Percentiles rank a stretch among this genome's conserved stretches.
These are phyloP conservation scores for Sugiyamaella sp. DNA, from an alignment of 1,139 yeast species.

Conservation along the genomic window DNA sequence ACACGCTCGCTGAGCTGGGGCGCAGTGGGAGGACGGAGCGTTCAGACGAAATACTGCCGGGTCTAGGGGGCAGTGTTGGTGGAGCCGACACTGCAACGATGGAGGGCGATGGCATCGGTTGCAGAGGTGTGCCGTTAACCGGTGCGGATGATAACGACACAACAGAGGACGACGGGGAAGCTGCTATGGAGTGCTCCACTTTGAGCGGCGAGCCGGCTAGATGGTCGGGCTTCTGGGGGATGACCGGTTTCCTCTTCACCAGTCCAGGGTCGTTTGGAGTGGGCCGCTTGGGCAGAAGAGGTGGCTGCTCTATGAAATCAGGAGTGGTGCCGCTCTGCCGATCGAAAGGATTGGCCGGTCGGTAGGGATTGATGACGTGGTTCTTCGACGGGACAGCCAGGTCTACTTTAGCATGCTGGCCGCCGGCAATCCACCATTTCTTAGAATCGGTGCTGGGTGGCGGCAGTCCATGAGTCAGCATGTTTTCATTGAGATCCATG, in stretches of 20 bases:
- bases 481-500: constrained; percentile 41
- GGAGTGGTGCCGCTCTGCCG: constrained; percentile 26
- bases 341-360: constrained; percentile 71
- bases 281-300: constrained; percentile 34
- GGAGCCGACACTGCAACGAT: constrained; percentile 13
- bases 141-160: not conserved
- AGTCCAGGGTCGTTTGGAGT: constrained; percentile 1
- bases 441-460: constrained; percentile 82
- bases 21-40: constrained; percentile 21
- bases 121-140: no score
- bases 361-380: constrained; percentile 62
- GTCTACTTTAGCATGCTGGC: constrained; percentile 69
- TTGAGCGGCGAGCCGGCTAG: constrained; percentile 17
- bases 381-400: constrained; percentile 39
- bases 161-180: not conserved
- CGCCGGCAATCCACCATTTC: constrained; percentile 93
- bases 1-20: constrained; percentile 10
- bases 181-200: not conserved
- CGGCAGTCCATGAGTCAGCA: constrained; percentile 56
- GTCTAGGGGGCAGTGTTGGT: constrained; percentile 28
- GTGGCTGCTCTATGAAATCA: constrained; percentile 36
- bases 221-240: constrained; percentile 34
- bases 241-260: constrained; percentile 25
- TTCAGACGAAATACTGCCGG: constrained; percentile 9
- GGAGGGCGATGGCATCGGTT: no score